A percentile compares a stretch with the other conserved stretches of the same genome.
These are phyloP conservation scores for Talaromyces stipitatus DNA, from an alignment of 495 filamentous ascomycete genomes.

Conservation along the genomic window DNA sequence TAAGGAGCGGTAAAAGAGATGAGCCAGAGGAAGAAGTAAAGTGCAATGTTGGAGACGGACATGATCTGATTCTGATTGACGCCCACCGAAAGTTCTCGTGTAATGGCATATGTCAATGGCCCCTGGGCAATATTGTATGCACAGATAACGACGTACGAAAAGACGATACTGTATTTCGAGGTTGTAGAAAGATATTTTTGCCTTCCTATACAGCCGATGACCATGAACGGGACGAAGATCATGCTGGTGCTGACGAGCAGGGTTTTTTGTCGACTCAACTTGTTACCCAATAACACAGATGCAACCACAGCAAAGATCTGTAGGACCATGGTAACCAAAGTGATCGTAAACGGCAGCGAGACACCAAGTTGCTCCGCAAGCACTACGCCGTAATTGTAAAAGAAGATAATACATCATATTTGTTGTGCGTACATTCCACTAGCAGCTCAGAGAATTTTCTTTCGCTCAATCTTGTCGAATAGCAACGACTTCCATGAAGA, in stretches of 20 bases:
- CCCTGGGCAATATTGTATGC: conserved; percentile 29
- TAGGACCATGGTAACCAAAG: conserved; percentile 24
- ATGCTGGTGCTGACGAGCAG: conserved; percentile 19
- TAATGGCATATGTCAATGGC: conserved; percentile 23
- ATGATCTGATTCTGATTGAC: conserved; percentile 31
- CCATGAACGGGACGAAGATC: conserved; percentile 23
- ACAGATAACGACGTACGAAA: conserved; percentile 25
- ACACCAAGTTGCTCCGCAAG: conserved; percentile 30
- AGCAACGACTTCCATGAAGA: conserved; percentile 23
- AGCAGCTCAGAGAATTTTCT: conserved; percentile 25
- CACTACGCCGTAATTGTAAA: conserved; percentile 29
- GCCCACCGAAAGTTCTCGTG: conserved; percentile 29
- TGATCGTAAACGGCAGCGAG: conserved; percentile 27
- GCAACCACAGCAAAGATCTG: conserved; percentile 24
- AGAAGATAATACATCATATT: conserved; percentile 33
- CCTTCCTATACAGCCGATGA: conserved; percentile 26
- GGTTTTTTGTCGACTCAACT: conserved; percentile 21
- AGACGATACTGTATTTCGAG: conserved; percentile 21
- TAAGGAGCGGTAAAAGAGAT: conserved; percentile 29
- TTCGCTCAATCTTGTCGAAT: conserved; percentile 25
- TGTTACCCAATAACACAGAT: conserved; percentile 24
- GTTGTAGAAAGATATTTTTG: conserved; percentile 9
- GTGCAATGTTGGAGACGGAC: conserved; percentile 19
- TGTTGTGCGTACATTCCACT: conserved; percentile 31
- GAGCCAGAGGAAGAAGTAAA: conserved; percentile 28